Percentiles rank a stretch among this genome's conserved stretches.
Conservation (phyloP, 1,284 basidiomycete species). For the Apiotrichum laibachii region DNA sequence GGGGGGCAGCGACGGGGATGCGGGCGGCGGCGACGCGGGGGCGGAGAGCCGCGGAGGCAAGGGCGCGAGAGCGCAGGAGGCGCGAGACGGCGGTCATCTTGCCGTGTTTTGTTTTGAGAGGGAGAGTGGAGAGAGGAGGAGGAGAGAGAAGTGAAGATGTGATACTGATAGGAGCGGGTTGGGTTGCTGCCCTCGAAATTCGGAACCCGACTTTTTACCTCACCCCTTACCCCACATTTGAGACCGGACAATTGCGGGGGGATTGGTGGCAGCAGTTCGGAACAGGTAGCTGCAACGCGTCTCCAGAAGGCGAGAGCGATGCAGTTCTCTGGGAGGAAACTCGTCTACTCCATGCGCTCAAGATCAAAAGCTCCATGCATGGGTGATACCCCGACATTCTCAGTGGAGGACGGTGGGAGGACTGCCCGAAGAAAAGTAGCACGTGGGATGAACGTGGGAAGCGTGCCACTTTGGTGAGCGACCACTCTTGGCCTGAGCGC, state of each 20-base stretch:
- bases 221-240: background rate
- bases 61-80: constrained; percentile 13
- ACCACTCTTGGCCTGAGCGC: too few relatives aligned
- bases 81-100: constrained; percentile 22
- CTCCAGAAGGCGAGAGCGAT: background rate
- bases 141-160: background rate
- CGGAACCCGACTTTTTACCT: background rate
- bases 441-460: too few relatives aligned
- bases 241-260: background rate
- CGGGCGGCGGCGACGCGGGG: background rate
- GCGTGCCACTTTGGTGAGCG: too few relatives aligned
- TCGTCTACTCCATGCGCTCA: too few relatives aligned
- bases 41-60: background rate
- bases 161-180: background rate
- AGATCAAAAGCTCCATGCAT: too few relatives aligned
- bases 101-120: constrained; percentile 15
- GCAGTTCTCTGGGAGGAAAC: background rate
- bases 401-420: too few relatives aligned
- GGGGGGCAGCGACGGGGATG: background rate
- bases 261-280: background rate
- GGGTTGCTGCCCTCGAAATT: background rate
- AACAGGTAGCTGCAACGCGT: background rate
- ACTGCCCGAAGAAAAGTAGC: too few relatives aligned
- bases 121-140: background rate
- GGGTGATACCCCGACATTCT: too few relatives aligned